phyloP scores from a whole-genome alignment of 768 basidiomycete genomes.

The Agrocybe pediades region DNA sequence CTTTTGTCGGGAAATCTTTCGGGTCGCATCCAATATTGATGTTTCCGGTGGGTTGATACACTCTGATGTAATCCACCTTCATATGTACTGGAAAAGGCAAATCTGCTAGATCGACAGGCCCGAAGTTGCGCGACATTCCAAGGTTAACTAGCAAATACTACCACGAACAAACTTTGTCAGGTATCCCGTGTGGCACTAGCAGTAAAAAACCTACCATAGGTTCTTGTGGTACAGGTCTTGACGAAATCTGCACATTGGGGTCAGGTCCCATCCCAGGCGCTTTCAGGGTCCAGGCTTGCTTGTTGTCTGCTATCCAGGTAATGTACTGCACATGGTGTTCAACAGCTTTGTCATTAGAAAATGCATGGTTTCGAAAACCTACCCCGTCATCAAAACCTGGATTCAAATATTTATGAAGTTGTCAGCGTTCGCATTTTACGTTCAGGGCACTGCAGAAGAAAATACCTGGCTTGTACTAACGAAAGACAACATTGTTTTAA shows the following conservation, averaged over 20 bases:
- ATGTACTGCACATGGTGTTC: constrained; percentile 66
- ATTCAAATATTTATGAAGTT: neutral
- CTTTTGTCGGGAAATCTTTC: constrained; percentile 61
- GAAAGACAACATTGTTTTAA: neutral
- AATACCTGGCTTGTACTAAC: constrained; percentile 42
- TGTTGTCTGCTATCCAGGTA: constrained; percentile 76
- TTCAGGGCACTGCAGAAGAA: neutral
- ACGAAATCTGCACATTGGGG: constrained; percentile 55
- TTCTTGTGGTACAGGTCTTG: constrained; percentile 75
- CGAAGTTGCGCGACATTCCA: constrained; percentile 83
- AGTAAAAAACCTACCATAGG: constrained; percentile 65
- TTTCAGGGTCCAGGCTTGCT: constrained; percentile 74
- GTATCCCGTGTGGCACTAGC: neutral
- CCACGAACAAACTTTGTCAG: neutral
- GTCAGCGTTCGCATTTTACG: no score
- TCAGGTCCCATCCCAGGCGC: constrained; percentile 71
- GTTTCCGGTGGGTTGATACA: constrained; percentile 67
- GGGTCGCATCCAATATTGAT: constrained; percentile 78
- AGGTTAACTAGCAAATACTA: constrained; percentile 84
- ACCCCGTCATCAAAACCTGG: constrained; percentile 68
- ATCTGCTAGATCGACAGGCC: constrained; percentile 64
- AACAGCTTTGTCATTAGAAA: neutral
- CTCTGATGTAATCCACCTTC: constrained; percentile 55
- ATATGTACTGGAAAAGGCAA: constrained; percentile 67
- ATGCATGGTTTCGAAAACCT: constrained; percentile 21